phyloP scores from a whole-genome alignment of 1,284 basidiomycete genomes.

The Cryptococcus sp. region DNA sequence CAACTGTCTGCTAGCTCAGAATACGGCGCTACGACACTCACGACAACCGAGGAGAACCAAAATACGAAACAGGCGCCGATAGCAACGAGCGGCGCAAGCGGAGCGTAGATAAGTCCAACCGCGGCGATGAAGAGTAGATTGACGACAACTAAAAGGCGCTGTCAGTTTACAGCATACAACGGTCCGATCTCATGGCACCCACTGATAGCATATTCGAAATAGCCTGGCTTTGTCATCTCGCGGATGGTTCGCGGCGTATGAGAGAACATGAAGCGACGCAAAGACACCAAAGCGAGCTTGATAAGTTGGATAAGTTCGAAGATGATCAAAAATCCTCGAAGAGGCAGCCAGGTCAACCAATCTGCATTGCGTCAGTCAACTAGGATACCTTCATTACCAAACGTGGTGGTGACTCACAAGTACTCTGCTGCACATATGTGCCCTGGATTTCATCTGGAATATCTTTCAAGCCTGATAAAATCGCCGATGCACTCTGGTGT shows the following conservation, averaged over 20 bases:
- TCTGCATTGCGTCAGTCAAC: conserved; percentile 58
- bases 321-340: conserved; percentile 88
- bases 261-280: conserved; percentile 86
- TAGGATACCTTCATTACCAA: background rate
- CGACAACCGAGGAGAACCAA: conserved; percentile 60
- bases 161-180: background rate
- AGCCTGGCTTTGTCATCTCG: conserved; percentile 92
- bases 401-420: conserved; percentile 21
- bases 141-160: conserved; percentile 35
- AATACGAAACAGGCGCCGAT: conserved; percentile 69
- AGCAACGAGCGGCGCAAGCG: conserved; percentile 80
- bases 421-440: conserved; percentile 77
- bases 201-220: conserved; percentile 69
- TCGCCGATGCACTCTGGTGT: conserved; percentile 65
- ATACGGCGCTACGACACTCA: conserved; percentile 44
- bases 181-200: conserved; percentile 6
- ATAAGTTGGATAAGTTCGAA: conserved; percentile 96
- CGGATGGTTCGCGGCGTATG: conserved; percentile 93
- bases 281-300: conserved; percentile 80
- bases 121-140: conserved; percentile 77
- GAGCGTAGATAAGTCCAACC: conserved; percentile 86
- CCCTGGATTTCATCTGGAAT: conserved; percentile 63
- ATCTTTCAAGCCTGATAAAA: conserved; percentile 63
- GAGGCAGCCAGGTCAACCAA: conserved; percentile 92
- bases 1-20: background rate